Base-by-base conservation (phyloP, 495 filamentous ascomycete genomes). In the Penicillium bovifimosum region DNA sequence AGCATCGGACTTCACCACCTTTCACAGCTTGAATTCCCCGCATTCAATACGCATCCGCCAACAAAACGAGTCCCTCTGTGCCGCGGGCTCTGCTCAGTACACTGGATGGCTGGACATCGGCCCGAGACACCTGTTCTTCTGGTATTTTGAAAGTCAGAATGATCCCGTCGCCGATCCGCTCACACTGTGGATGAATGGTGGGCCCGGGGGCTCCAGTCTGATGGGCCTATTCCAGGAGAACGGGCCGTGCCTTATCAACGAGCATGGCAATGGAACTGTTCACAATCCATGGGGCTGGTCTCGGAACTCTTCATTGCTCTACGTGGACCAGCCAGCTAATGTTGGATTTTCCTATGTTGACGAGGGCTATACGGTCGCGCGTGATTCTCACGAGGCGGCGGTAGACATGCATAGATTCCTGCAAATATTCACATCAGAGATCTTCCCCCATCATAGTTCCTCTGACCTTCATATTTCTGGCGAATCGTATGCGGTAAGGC, bases 131-230 rank as follows among this genome's bases (percentile, higher is more conserved):
- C 72, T 83, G 33, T 84, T 84, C 65, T 84, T 74, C 60, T 81
- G 80, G 79, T 82, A 79, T 58, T 83, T 83, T 53, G 79, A 83
- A 56, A 68, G 76, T 20, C 71, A 78, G 41, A 76, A 79, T 50
- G 73, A 82, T 51, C 78, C 80, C 1, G 20, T 39, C 3, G 66
- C 63, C 16, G 79, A 79, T 29, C 77, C 78, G 0, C 53, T 83
- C 39, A 81, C 79, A 0, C 69, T 82, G 8, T 85, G 80, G 81
- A 75, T 83, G 62, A 85, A 76, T 2, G 75, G 75, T 26, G 76
- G 76, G 2, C 76, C 76, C 8, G 76, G 76, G 2, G 53, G 55
- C 6, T 70, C 68, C 1, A 66, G 62, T 34, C 66, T 75, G 64
- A 43, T 75, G 35, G 72, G 72, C 1, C 53, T 73, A 0, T 68